A percentile compares a stretch with the other conserved stretches of the same genome.
Evolutionary conservation across 192 early-diverging fungal genomes (phyloP).

Genomic region (Cetraspora pellucida): DNA sequence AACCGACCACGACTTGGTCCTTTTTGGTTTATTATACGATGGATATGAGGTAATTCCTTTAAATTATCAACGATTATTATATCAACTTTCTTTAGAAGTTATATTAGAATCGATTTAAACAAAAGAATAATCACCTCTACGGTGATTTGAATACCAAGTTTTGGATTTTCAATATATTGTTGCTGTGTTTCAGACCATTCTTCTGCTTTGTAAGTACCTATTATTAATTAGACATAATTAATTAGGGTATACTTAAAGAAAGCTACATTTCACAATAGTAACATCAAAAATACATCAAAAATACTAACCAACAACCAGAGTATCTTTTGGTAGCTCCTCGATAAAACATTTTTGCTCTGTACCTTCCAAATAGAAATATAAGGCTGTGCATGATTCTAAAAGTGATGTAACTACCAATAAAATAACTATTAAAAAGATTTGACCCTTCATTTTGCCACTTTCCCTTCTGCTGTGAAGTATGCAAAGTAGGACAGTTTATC

Average conservation of each 20-base stretch:
- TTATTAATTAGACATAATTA: not conserved
- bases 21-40: constrained; percentile 76
- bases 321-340: constrained; percentile 91
- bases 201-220: constrained; percentile 77
- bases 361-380: constrained; percentile 94
- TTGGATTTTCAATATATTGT: constrained; percentile 63
- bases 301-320: constrained; percentile 72
- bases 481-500: too few relatives aligned
- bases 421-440: too few relatives aligned
- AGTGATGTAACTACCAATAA: not conserved
- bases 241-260: not conserved
- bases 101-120: not conserved
- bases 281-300: too few relatives aligned
- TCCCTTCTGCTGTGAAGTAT: too few relatives aligned
- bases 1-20: constrained; percentile 76
- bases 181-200: constrained; percentile 70
- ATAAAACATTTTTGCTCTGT: constrained; percentile 88
- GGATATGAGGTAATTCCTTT: constrained; percentile 52
- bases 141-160: constrained; percentile 66
- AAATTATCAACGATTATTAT: not conserved
- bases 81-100: not conserved
- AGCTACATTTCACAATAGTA: not conserved
- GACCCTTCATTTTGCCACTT: too few relatives aligned
- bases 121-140: constrained; percentile 62
- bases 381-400: not conserved